These are phyloP conservation scores for Gossypium thurberi DNA, from an alignment of 345 rosid genomes.

Conservation along the genomic window DNA sequence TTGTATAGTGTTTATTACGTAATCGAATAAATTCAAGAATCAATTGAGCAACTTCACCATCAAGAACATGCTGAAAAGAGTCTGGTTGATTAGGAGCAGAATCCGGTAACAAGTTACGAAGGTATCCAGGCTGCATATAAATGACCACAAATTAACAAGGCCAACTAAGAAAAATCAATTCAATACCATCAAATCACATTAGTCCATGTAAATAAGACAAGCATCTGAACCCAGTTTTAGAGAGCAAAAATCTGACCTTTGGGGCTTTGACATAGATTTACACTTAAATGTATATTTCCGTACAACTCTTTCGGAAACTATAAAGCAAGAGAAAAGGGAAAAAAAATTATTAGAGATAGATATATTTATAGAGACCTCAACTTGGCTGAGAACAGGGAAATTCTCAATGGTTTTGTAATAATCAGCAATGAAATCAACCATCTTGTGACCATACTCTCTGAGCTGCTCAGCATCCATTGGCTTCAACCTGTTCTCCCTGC, in stretches of 20 bases:
- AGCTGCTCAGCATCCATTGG: conserved; percentile 74
- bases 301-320: neutral
- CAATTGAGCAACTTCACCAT: conserved; percentile 41
- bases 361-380: conserved; percentile 33
- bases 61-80: conserved; percentile 62
- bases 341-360: neutral
- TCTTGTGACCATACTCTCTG: conserved; percentile 63
- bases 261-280: neutral
- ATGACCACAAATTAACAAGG: neutral
- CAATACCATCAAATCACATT: neutral
- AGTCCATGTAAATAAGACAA: neutral
- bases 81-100: conserved; percentile 82
- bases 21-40: neutral
- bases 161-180: conserved; percentile 1
- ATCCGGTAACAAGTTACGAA: conserved; percentile 58
- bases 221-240: neutral
- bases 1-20: neutral
- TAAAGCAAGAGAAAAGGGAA: neutral
- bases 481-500: conserved; percentile 29
- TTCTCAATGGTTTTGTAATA: conserved; percentile 70
- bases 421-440: conserved; percentile 95
- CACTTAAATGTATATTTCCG: neutral
- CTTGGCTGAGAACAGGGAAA: conserved; percentile 91
- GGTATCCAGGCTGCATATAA: conserved; percentile 79
- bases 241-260: neutral